These are phyloP conservation scores for Atractiella rhizophila DNA, from an alignment of 768 basidiomycete species.

Conservation along the genomic window DNA sequence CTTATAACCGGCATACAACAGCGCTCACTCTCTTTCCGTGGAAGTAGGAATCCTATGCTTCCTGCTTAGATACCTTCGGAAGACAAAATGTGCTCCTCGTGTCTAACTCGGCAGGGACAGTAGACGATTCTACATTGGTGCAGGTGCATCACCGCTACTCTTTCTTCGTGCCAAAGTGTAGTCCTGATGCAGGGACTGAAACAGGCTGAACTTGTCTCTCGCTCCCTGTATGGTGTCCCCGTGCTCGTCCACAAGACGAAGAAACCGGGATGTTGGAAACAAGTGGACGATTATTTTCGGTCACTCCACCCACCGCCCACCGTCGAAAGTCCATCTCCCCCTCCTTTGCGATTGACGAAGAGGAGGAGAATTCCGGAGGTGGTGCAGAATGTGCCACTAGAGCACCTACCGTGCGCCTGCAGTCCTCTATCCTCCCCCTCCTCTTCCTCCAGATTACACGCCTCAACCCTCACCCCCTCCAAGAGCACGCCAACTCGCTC, in stretches of 20 bases:
- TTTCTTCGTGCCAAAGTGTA: not conserved
- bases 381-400: no score
- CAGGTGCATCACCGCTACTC: slow-evolving; percentile 30
- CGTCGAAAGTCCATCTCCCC: slow-evolving; percentile 27
- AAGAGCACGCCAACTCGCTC: not conserved
- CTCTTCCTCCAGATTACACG: not conserved
- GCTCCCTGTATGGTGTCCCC: slow-evolving; percentile 50
- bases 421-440: not conserved
- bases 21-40: no score
- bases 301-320: slow-evolving; percentile 2
- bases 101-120: slow-evolving; percentile 74
- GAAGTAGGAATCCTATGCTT: slow-evolving; percentile 45
- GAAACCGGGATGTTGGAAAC: slow-evolving; percentile 58
- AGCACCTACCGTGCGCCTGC: no score
- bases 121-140: slow-evolving; percentile 41
- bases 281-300: slow-evolving; percentile 48
- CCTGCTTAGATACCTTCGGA: slow-evolving; percentile 47
- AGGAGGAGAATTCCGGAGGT: no score
- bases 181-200: not conserved
- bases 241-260: slow-evolving; percentile 49
- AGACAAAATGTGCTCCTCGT: slow-evolving; percentile 61
- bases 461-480: slow-evolving; percentile 29
- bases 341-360: slow-evolving; percentile 4
- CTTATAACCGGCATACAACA: not conserved
- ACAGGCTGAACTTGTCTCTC: slow-evolving; percentile 63